phyloP scores from a whole-genome alignment of 2,329 filamentous ascomycete genomes.

The Colletotrichum horii region DNA sequence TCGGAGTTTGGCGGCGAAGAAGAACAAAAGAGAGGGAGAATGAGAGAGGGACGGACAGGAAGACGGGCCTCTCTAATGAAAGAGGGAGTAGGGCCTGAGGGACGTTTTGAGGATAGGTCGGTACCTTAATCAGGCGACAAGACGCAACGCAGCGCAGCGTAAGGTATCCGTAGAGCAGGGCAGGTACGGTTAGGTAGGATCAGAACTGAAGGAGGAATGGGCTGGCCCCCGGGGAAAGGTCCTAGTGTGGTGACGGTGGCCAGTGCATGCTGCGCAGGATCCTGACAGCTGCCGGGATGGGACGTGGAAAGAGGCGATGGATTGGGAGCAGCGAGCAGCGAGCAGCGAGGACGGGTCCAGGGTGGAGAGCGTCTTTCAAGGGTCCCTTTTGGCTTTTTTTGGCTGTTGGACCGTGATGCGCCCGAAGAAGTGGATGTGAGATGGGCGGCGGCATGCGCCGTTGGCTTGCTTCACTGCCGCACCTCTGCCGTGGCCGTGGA shows the following conservation, averaged over 20 bases:
- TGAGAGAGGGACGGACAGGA: background rate
- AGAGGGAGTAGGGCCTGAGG: background rate
- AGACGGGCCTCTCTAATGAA: background rate
- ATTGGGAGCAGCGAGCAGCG: background rate
- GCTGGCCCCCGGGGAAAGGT: constrained; percentile 7
- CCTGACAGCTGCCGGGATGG: constrained; percentile 18
- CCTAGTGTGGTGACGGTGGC: constrained; percentile 17
- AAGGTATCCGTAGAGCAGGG: background rate
- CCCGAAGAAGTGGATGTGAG: background rate
- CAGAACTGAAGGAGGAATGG: constrained; percentile 19
- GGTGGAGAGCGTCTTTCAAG: background rate
- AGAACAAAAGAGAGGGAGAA: background rate
- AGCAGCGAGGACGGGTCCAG: background rate
- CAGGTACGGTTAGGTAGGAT: constrained; percentile 2
- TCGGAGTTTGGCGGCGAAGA: background rate
- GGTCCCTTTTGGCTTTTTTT: background rate
- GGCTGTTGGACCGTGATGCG: background rate
- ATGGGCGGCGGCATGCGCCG: background rate
- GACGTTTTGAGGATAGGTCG: constrained; percentile 11
- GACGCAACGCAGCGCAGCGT: background rate
- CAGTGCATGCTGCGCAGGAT: constrained; percentile 8
- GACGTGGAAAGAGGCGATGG: constrained; percentile 1
- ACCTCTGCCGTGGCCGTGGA: background rate
- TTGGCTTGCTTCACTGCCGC: background rate
- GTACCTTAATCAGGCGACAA: constrained; percentile 4